These are phyloP conservation scores for Fusarium marasasianum DNA, from an alignment of 2,329 filamentous ascomycete genomes.

Conservation along the genomic window DNA sequence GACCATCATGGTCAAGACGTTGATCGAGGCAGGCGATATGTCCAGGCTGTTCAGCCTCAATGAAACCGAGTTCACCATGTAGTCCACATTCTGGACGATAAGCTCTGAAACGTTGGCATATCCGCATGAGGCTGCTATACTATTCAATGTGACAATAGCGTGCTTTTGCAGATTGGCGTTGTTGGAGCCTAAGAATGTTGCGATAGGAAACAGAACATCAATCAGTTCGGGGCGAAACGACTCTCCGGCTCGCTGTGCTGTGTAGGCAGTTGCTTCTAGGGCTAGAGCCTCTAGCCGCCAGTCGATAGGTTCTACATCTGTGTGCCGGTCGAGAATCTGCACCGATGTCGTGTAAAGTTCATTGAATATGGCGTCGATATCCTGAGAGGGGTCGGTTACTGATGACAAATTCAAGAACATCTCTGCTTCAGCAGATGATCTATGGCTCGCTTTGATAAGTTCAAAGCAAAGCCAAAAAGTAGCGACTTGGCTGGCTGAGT, in stretches of 20 bases:
- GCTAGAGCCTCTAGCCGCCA: slow-evolving; percentile 83
- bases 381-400: slow-evolving; percentile 49
- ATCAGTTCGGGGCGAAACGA: slow-evolving; percentile 87
- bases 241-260: slow-evolving; percentile 71
- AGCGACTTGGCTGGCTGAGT: slow-evolving; percentile 69
- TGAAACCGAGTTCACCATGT: slow-evolving; percentile 92
- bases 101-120: slow-evolving; percentile 80
- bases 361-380: slow-evolving; percentile 60
- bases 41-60: slow-evolving; percentile 91
- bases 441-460: slow-evolving; percentile 68
- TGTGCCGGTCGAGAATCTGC: slow-evolving; percentile 65
- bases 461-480: slow-evolving; percentile 84
- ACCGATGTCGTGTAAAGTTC: slow-evolving; percentile 78
- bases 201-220: slow-evolving; percentile 89
- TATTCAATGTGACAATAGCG: slow-evolving; percentile 84
- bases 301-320: slow-evolving; percentile 61
- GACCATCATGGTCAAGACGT: slow-evolving; percentile 95
- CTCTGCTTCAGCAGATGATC: slow-evolving; percentile 65
- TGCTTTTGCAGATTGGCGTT: slow-evolving; percentile 77
- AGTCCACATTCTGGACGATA: slow-evolving; percentile 92
- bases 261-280: slow-evolving; percentile 81
- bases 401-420: slow-evolving; percentile 70
- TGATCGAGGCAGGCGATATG: slow-evolving; percentile 88
- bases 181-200: slow-evolving; percentile 83
- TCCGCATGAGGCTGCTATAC: slow-evolving; percentile 77